Percentiles rank a stretch among this genome's conserved stretches.
These are phyloP conservation scores for Dipteronia sinensis DNA, from an alignment of 345 rosid genomes.

Conservation along the genomic window DNA sequence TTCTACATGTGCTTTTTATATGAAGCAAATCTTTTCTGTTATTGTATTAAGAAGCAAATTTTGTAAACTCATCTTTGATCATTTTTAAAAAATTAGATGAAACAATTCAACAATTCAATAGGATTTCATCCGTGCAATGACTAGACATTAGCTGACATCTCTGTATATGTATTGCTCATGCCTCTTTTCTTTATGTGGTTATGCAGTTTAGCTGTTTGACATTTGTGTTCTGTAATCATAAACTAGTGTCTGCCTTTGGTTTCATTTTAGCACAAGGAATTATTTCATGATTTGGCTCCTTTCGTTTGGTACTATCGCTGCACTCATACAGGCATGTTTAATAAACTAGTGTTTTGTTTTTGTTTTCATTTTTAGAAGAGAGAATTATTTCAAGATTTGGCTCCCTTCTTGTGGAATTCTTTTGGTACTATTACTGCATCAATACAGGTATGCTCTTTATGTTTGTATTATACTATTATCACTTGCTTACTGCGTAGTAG, in stretches of 20 bases:
- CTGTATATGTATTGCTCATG: slow-evolving; percentile 13
- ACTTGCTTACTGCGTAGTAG: background rate
- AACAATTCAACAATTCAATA: background rate
- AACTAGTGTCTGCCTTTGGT: slow-evolving; percentile 40
- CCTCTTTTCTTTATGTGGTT: slow-evolving; percentile 22
- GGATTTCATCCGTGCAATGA: slow-evolving; percentile 7
- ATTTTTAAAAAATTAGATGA: background rate
- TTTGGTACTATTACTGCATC: slow-evolving; percentile 81
- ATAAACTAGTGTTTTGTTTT: slow-evolving; percentile 33
- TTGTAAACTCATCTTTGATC: background rate
- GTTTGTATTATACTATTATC: background rate
- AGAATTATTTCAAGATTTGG: slow-evolving; percentile 96
- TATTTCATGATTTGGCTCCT: slow-evolving; percentile 53
- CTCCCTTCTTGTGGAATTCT: slow-evolving; percentile 88
- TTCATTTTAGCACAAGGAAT: slow-evolving; percentile 43
- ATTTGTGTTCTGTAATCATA: slow-evolving; percentile 31
- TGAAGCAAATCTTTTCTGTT: background rate
- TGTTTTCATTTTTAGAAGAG: slow-evolving; percentile 63
- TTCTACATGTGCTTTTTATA: no score
- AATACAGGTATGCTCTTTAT: slow-evolving; percentile 60
- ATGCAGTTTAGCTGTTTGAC: slow-evolving; percentile 29
- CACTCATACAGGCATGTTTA: slow-evolving; percentile 51
- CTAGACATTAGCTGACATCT: slow-evolving; percentile 5
- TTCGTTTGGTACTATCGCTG: slow-evolving; percentile 52
- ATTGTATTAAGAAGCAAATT: background rate